Conservation (phyloP, 306 rosid genomes). For the Vigna mungo region DNA sequence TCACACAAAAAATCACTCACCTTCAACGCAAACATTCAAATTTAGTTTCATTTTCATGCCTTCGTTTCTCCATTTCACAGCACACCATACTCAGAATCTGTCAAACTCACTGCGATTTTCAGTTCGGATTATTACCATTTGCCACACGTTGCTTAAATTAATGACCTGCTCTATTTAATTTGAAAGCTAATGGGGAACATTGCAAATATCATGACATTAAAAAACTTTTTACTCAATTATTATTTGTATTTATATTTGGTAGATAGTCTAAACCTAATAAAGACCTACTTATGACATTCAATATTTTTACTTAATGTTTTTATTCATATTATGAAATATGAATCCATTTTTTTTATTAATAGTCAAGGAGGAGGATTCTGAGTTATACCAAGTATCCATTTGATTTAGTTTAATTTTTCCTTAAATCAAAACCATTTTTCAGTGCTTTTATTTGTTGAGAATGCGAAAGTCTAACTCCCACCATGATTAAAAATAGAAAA, state of each 20-base stretch:
- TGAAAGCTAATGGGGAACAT: not conserved
- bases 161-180: not conserved
- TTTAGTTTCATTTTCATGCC: not conserved
- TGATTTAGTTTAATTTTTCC: no score
- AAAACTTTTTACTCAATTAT: not conserved
- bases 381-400: no score
- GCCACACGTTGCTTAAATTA: not conserved
- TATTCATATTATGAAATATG: no score
- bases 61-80: not conserved
- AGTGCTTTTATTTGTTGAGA: no score
- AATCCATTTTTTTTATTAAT: no score
- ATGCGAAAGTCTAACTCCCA: no score
- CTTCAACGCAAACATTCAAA: not conserved
- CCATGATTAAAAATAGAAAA: no score
- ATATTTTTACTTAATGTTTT: no score
- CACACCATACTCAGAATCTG: not conserved
- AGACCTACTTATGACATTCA: not conserved
- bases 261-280: not conserved
- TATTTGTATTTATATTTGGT: not conserved
- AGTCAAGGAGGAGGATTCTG: no score
- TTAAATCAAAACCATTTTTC: no score
- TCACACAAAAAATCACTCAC: constrained; percentile 1
- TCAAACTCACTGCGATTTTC: not conserved
- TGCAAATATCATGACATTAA: constrained; percentile 7
- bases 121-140: not conserved